A percentile compares a stretch with the other conserved stretches of the same genome.
Evolutionary conservation across 495 filamentous ascomycete genomes (phyloP).

Genomic region (Hypoxylon cercidicola): DNA sequence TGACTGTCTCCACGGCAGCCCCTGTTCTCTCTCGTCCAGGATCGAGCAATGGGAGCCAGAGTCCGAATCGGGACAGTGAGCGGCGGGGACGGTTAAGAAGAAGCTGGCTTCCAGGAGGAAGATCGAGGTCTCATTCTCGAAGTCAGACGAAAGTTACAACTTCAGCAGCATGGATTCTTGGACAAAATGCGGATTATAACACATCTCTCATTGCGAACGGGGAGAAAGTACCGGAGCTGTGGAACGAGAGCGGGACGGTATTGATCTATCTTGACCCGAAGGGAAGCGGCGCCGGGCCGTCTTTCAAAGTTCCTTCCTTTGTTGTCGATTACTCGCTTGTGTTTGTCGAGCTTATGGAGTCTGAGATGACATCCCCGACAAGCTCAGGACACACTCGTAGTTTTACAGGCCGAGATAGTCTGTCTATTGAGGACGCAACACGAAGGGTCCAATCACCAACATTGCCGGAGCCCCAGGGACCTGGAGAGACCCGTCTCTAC

Average conservation of each 20-base stretch:
- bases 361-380: conserved; percentile 60
- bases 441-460: conserved; percentile 54
- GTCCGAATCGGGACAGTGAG: conserved; percentile 44
- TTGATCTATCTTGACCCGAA: conserved; percentile 83
- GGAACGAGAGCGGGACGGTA: conserved; percentile 87
- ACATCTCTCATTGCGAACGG: conserved; percentile 64
- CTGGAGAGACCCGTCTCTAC: conserved; percentile 73
- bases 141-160: conserved; percentile 30
- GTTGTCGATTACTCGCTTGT: conserved; percentile 75
- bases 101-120: conserved; percentile 57
- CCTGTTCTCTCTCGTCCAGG: conserved; percentile 34
- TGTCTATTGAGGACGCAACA: conserved; percentile 53
- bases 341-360: conserved; percentile 74
- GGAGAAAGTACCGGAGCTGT: conserved; percentile 82
- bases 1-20: conserved; percentile 38
- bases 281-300: conserved; percentile 71
- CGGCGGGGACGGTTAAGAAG: conserved; percentile 47
- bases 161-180: conserved; percentile 69
- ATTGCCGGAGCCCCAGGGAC: conserved; percentile 48
- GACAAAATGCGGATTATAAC: conserved; percentile 71
- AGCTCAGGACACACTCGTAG: conserved; percentile 51
- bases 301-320: conserved; percentile 80
- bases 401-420: conserved; percentile 54
- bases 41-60: conserved; percentile 49
- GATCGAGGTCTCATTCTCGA: conserved; percentile 57